Base-by-base conservation (phyloP, 495 filamentous ascomycete genomes). In the Penicillium soppii region DNA sequence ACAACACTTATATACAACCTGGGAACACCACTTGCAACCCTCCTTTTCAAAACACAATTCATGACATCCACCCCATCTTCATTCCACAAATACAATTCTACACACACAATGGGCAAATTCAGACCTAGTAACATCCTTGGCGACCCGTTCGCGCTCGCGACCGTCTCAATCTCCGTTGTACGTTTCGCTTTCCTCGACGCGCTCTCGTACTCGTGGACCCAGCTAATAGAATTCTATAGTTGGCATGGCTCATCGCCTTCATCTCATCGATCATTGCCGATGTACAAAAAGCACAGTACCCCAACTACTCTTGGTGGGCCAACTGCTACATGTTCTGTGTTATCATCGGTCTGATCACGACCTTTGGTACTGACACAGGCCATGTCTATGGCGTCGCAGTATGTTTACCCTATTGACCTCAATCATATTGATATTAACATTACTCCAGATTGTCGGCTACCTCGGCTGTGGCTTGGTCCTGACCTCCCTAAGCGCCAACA, bases 71-170 rank as follows among this genome's bases (percentile, higher is more conserved):
- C 10, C 10, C 43, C 27, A 43, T 15, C 15, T 25, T 12, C 21
- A 16, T 15, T 53, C 36, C 26, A 29, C n/a, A 30, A 35, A 8
- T n/a, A n/a, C n/a, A 16, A 13, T 47, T 47, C 23, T 43, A 47
- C 25, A 23, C 45, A 26, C 29, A 72, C 40, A 59, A 77, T 72
- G 76, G 82, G 65, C 55, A 82, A 81, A 61, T 84, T 95, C 59
- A 86, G 81, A 56, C 71, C 91, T 66, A 90, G 89, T 61, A 91
- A 96, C 69, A 89, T 97, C 46, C 75, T 97, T 41, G 94, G 94
- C 58, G 92, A 97, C 73, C 95, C 95, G 2, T 97, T 99, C 73
- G 92, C 94, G 43, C 81, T 97, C 33, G 91, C 91, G 35, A 99
- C 94, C 13, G 82, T 94, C 33, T 95, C 91, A 22, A 96, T 99